A percentile compares a stretch with the other conserved stretches of the same genome.
phyloP scores from a whole-genome alignment of 176 grass and related monocot species.

The Bolboschoenus planiculmis region DNA sequence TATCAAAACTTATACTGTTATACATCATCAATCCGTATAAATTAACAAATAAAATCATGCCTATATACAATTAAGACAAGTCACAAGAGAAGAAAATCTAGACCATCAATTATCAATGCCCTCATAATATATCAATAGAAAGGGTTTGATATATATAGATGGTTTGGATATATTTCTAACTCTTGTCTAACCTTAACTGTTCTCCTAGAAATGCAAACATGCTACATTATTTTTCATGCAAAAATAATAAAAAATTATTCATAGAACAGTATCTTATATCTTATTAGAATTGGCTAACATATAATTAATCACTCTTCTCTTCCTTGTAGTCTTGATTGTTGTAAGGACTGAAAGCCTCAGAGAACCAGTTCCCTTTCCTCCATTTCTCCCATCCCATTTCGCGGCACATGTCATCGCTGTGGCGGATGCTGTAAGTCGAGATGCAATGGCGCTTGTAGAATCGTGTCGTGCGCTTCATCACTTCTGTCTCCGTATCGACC shows the following conservation, averaged over 20 bases:
- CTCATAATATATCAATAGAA: background rate
- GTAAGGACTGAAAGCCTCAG: slow-evolving; percentile 80
- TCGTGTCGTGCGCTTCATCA: slow-evolving; percentile 75
- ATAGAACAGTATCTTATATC: background rate
- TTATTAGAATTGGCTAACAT: background rate
- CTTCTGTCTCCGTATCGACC: slow-evolving; percentile 53
- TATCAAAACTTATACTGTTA: background rate
- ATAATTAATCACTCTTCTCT: slow-evolving; percentile 17
- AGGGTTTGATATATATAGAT: background rate
- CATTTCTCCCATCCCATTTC: slow-evolving; percentile 61
- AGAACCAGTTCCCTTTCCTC: slow-evolving; percentile 70
- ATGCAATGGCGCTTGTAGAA: slow-evolving; percentile 99
- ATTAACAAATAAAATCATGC: background rate
- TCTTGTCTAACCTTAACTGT: background rate
- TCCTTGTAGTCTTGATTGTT: slow-evolving; percentile 89
- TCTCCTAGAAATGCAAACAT: background rate
- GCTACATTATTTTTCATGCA: background rate
- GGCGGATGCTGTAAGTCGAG: slow-evolving; percentile 95
- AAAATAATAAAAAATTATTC: slow-evolving; percentile 8
- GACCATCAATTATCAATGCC: background rate
- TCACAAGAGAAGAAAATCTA: slow-evolving; percentile 10
- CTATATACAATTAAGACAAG: background rate
- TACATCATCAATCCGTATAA: background rate
- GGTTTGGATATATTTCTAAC: background rate
- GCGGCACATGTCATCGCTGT: slow-evolving; percentile 89